phyloP scores from a whole-genome alignment of 2,329 filamentous ascomycete genomes.

The Exophiala sp. region DNA sequence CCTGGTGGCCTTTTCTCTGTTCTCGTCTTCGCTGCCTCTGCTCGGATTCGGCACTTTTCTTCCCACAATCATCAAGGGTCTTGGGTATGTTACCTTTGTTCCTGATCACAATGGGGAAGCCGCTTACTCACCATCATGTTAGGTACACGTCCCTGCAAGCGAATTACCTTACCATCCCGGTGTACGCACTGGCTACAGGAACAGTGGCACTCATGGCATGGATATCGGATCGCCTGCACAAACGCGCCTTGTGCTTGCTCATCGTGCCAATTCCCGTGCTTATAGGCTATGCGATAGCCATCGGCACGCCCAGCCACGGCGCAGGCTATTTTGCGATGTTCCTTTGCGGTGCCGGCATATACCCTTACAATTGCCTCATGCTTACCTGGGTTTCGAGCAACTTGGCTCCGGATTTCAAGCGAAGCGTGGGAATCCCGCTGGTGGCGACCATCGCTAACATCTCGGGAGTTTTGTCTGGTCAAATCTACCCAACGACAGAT shows the following conservation, averaged over 20 bases:
- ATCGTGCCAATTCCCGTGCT: slow-evolving; percentile 32
- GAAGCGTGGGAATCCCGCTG: slow-evolving; percentile 33
- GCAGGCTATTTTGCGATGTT: slow-evolving; percentile 37
- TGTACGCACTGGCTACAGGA: slow-evolving; percentile 43
- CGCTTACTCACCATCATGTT: background rate
- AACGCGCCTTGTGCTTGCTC: slow-evolving; percentile 33
- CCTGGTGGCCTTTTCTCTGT: slow-evolving; percentile 4
- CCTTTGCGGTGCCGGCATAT: slow-evolving; percentile 29
- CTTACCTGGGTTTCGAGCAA: slow-evolving; percentile 36
- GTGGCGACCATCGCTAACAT: slow-evolving; percentile 31
- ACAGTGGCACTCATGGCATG: slow-evolving; percentile 21
- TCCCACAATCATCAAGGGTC: slow-evolving; percentile 10
- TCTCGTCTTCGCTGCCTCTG: slow-evolving; percentile 2
- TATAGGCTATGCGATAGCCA: slow-evolving; percentile 34
- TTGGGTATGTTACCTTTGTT: slow-evolving; percentile 16
- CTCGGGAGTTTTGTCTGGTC: slow-evolving; percentile 31
- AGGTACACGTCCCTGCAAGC: slow-evolving; percentile 9
- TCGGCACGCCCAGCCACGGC: slow-evolving; percentile 29
- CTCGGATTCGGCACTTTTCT: slow-evolving; percentile 10
- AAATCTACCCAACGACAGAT: slow-evolving; percentile 34
- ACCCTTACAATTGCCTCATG: slow-evolving; percentile 27
- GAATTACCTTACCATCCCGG: slow-evolving; percentile 55
- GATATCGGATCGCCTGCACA: slow-evolving; percentile 33
- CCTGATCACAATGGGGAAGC: background rate
- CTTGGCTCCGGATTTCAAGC: slow-evolving; percentile 34